A percentile compares a stretch with the other conserved stretches of the same genome.
Conservation (phyloP, 75 land plant genomes). For the Isoetes taiwanensis region DNA sequence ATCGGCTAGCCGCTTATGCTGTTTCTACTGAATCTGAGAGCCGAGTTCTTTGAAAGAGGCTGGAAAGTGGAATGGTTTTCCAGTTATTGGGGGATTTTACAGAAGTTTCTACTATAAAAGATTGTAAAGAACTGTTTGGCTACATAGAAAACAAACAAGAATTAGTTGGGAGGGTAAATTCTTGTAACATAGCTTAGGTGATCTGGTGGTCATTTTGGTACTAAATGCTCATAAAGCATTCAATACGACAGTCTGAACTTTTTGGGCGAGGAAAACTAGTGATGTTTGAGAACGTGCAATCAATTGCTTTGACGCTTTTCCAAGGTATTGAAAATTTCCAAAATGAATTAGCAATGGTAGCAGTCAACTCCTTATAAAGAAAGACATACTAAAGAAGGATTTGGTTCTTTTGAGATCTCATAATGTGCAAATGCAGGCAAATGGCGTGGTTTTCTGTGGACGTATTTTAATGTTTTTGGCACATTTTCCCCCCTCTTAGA, state of each 20-base stretch:
- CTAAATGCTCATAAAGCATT: neutral
- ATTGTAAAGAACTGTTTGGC: constrained; percentile 3
- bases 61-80: constrained; percentile 3
- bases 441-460: constrained; percentile 1
- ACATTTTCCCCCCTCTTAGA: constrained; percentile 1
- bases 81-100: constrained; percentile 1
- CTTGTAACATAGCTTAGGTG: neutral
- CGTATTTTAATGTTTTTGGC: constrained; percentile 5
- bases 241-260: neutral
- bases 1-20: no score
- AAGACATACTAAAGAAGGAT: no score
- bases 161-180: neutral
- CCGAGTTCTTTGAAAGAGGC: no score
- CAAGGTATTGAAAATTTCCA: neutral
- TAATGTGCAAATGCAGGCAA: constrained; percentile 4
- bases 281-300: constrained; percentile 1
- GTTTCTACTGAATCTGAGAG: no score
- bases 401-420: no score
- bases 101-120: constrained; percentile 5
- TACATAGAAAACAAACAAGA: constrained; percentile 2
- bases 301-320: constrained; percentile 3
- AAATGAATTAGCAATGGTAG: no score
- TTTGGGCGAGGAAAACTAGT: constrained; percentile 7
- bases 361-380: no score
- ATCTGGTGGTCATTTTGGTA: neutral